A percentile compares a stretch with the other conserved stretches of the same genome.
Conservation (phyloP, 2,329 filamentous ascomycete species). For the Hypoxylon sp. region DNA sequence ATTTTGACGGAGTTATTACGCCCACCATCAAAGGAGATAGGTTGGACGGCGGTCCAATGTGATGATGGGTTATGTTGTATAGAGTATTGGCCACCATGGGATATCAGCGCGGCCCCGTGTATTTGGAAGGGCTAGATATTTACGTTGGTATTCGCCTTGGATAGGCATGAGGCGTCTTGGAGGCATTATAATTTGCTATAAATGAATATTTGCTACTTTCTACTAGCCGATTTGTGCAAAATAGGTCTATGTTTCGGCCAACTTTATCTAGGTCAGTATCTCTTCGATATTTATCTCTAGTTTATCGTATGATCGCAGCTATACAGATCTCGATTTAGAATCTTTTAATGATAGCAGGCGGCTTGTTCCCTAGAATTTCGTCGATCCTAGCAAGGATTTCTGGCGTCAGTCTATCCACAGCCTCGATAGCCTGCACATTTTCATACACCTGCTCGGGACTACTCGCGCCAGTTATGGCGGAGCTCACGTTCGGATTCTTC, state of each 20-base stretch:
- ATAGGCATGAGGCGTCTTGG: constrained; percentile 20
- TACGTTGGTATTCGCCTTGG: constrained; percentile 14
- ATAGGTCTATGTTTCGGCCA: not conserved
- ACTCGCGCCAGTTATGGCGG: constrained; percentile 73
- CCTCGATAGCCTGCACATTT: constrained; percentile 68
- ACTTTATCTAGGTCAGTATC: not conserved
- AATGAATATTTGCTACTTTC: constrained; percentile 21
- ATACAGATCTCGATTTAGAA: constrained; percentile 46
- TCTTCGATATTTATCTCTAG: not conserved
- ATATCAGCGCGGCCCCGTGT: constrained; percentile 15
- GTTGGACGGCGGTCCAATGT: constrained; percentile 16
- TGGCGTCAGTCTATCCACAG: constrained; percentile 70
- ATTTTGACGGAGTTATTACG: constrained; percentile 13
- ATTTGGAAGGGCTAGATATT: constrained; percentile 5
- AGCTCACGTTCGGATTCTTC: constrained; percentile 73
- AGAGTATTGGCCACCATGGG: constrained; percentile 26
- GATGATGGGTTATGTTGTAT: constrained; percentile 21
- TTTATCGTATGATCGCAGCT: not conserved
- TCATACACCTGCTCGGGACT: constrained; percentile 72
- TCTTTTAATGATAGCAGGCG: constrained; percentile 59
- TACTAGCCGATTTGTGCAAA: not conserved
- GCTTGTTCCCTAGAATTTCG: constrained; percentile 71
- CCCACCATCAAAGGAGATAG: constrained; percentile 16
- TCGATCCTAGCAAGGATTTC: constrained; percentile 74
- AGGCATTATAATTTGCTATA: constrained; percentile 24